phyloP scores from a whole-genome alignment of 441 rosid genomes.

The Melastoma candidum region DNA sequence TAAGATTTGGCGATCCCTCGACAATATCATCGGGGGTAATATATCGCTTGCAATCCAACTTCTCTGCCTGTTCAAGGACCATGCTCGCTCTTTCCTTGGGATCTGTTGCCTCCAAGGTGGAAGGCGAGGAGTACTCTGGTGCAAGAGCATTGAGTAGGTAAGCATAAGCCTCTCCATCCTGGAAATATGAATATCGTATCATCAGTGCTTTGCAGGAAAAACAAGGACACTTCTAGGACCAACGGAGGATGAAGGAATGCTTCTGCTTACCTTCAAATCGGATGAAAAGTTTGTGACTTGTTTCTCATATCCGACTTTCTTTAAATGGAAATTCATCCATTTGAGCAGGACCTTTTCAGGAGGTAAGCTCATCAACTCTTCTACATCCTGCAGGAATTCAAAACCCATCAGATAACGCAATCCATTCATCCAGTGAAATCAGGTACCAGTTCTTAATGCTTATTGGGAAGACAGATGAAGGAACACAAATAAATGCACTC shows the following conservation, averaged over 20 bases:
- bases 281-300: slow-evolving; percentile 89
- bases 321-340: slow-evolving; percentile 98
- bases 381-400: slow-evolving; percentile 62
- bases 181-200: slow-evolving; percentile 15
- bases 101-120: slow-evolving; percentile 45
- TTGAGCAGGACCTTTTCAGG: slow-evolving; percentile 94
- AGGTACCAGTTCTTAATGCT: not conserved
- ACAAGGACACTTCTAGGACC: too few species aligned
- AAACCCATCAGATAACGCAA: not conserved
- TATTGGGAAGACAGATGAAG: not conserved
- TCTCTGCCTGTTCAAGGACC: slow-evolving; percentile 92
- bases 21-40: slow-evolving; percentile 82
- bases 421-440: too few species aligned
- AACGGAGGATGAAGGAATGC: slow-evolving; percentile 6
- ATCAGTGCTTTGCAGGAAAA: not conserved
- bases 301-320: slow-evolving; percentile 86
- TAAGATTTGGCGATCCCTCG: slow-evolving; percentile 96
- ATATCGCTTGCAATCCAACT: slow-evolving; percentile 79
- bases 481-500: slow-evolving; percentile 11
- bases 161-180: slow-evolving; percentile 99
- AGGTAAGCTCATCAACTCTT: slow-evolving; percentile 83
- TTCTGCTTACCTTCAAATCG: slow-evolving; percentile 75
- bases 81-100: slow-evolving; percentile 69
- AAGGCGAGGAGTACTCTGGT: slow-evolving; percentile 62
- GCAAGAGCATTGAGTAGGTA: slow-evolving; percentile 91